Percentiles rank a stretch among this genome's conserved stretches.
Conservation (phyloP, 129 eudicot genomes). For the Tanacetum coccineum region DNA sequence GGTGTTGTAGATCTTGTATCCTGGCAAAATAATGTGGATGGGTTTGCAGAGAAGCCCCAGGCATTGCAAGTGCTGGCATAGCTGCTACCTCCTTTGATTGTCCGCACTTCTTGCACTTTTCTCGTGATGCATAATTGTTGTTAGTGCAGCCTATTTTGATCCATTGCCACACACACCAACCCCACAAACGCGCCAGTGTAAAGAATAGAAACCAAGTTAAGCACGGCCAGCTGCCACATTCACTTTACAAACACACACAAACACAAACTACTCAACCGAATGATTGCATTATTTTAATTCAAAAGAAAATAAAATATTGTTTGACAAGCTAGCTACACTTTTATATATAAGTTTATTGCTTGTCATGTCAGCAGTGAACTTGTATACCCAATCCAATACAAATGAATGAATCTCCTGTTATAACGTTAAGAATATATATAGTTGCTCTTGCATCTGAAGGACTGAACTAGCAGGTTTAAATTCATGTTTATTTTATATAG, state of each 20-base stretch:
- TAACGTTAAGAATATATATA: neutral
- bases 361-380: neutral
- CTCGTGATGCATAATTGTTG: conserved; percentile 99
- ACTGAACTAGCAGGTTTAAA: conserved; percentile 1
- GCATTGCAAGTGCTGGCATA: conserved; percentile 89
- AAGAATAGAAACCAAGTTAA: conserved; percentile 59
- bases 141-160: conserved; percentile 96
- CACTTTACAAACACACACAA: conserved; percentile 65
- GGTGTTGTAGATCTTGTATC: conserved; percentile 61
- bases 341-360: conserved; percentile 16
- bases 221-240: conserved; percentile 78
- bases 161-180: conserved; percentile 89
- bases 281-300: conserved; percentile 27
- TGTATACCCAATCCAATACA: neutral
- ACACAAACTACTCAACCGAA: conserved; percentile 58
- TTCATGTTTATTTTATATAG: neutral
- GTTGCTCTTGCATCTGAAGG: conserved; percentile 12
- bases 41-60: conserved; percentile 81
- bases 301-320: neutral
- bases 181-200: conserved; percentile 68
- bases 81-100: conserved; percentile 95
- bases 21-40: conserved; percentile 85
- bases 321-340: conserved; percentile 13
- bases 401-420: conserved; percentile 5
- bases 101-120: conserved; percentile 98